phyloP scores from a whole-genome alignment of 306 rosid species.

The Mucuna pruriens region DNA sequence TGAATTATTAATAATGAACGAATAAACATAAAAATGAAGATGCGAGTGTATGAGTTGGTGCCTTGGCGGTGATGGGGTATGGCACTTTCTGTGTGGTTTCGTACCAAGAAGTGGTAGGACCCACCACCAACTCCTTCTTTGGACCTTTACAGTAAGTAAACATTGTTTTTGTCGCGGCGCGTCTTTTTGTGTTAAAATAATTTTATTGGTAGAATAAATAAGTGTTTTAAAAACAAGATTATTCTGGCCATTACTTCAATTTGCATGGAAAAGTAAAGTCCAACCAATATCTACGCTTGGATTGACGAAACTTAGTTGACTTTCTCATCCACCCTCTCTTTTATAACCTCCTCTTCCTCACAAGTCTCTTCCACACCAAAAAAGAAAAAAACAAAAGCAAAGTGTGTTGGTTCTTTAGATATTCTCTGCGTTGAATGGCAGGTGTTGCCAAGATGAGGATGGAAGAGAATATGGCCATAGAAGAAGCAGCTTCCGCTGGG shows the following conservation, averaged over 20 bases:
- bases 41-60: neutral
- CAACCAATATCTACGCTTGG: conserved; percentile 53
- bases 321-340: conserved; percentile 41
- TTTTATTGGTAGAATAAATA: neutral
- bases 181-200: neutral
- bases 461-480: conserved; percentile 59
- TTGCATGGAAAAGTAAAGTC: conserved; percentile 40
- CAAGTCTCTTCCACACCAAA: neutral
- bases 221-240: neutral
- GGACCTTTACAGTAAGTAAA: conserved; percentile 32
- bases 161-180: conserved; percentile 36
- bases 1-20: neutral
- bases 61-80: conserved; percentile 11
- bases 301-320: conserved; percentile 63
- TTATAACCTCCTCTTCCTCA: conserved; percentile 38
- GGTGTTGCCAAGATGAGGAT: conserved; percentile 26
- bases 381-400: no score
- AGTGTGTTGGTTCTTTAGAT: no score
- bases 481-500: conserved; percentile 81
- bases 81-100: neutral
- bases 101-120: conserved; percentile 35
- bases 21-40: no score
- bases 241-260: neutral
- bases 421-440: no score
- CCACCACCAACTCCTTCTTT: conserved; percentile 41